phyloP scores from a whole-genome alignment of 768 basidiomycete species.

The Lactifluus echinatus region DNA sequence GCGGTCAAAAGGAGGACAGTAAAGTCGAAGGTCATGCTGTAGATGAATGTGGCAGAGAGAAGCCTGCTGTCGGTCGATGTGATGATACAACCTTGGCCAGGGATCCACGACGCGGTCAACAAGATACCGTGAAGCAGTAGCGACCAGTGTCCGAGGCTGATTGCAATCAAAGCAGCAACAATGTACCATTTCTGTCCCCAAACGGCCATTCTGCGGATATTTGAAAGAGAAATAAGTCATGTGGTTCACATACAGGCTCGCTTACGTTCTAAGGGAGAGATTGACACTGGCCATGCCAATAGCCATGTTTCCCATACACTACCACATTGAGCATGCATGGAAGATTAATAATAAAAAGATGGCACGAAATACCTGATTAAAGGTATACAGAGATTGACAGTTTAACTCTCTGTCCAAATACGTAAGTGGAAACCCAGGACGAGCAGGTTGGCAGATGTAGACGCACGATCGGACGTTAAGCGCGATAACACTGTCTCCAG shows the following conservation, averaged over 20 bases:
- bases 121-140: constrained; percentile 59
- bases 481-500: constrained; percentile 23
- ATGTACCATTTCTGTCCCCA: constrained; percentile 54
- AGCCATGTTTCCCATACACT: constrained; percentile 37
- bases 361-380: constrained; percentile 36
- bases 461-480: constrained; percentile 32
- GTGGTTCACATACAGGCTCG: constrained; percentile 6
- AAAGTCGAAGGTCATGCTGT: constrained; percentile 69
- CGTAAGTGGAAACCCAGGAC: background rate
- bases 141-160: constrained; percentile 65
- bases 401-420: constrained; percentile 29
- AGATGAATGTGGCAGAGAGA: constrained; percentile 64
- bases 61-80: constrained; percentile 51
- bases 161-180: constrained; percentile 38
- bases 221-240: background rate
- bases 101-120: constrained; percentile 49
- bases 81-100: constrained; percentile 46
- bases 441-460: background rate
- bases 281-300: constrained; percentile 41
- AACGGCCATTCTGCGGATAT: constrained; percentile 43
- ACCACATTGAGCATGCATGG: constrained; percentile 4
- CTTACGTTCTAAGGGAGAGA: constrained; percentile 38
- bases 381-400: constrained; percentile 40
- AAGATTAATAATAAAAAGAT: background rate
- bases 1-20: constrained; percentile 50